Evolutionary conservation across 2,329 filamentous ascomycete genomes (phyloP), one percentile per base, ranked within the genome.

Genomic region (Cyphellophora europaea): DNA sequence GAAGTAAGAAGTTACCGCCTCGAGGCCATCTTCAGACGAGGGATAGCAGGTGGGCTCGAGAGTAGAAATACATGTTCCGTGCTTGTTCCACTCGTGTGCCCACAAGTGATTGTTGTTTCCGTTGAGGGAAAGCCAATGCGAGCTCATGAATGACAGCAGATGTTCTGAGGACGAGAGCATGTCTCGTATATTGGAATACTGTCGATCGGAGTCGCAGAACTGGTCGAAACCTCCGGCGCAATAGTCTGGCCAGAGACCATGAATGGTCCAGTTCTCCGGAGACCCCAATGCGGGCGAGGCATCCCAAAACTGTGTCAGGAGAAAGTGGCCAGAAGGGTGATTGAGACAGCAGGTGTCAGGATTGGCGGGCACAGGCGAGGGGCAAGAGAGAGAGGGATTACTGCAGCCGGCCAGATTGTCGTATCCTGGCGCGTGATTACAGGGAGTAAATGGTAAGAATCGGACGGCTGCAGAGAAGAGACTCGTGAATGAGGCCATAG

Each of bases 271-370:
- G 5, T 74, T 77, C 51, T 84, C 71, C 32, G 57, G 58, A 2
- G 82, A 80, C 0, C 82, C 80, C 3, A 74, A 71, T 1, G 69
- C 61, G 2, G 79, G 79, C 38, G 70, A 53, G 0, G 74, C 71
- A 51, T 87, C 81, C 82, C 82, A 87, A 59, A 87, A 86, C 49
- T 87, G 82, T 2, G 82, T 86, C 55, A 76, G 73, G 4, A 86
- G 66, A 29, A 87, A 60, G 42, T 82, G 72, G 5, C 82, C 82
- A 3, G 79, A 76, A 0, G 81, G 81, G 14, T 73, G 67, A 50
- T 82, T 82, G 62, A 85, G 82, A 59, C 82, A 87, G 62, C 82
- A 87, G 5, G 77, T 71, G 50, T 86, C 67, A 33, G 47, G 38
- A 18, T 41, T 36, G 14, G 31, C 34, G 4, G 44, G 33, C 13